Percentiles rank a stretch among this genome's conserved stretches.
Evolutionary conservation across 805 yeast species (phyloP).

Genomic region (Blastobotrys chiropterorum): DNA sequence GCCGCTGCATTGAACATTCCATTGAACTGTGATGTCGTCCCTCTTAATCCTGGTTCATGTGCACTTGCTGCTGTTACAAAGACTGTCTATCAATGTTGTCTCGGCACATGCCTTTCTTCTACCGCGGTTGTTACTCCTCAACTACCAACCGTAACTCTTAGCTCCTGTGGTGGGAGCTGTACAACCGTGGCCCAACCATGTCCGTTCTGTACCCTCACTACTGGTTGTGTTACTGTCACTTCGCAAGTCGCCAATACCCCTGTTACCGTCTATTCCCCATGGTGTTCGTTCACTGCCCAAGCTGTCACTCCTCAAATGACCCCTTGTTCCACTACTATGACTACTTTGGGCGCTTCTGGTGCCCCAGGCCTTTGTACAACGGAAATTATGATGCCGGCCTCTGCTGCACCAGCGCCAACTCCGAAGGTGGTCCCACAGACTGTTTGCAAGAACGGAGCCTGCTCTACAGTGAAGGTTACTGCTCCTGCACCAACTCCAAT

Average conservation of each 20-base stretch:
- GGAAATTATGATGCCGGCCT: not conserved
- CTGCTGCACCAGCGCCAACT: not conserved
- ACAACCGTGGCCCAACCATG: not conserved
- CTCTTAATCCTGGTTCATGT: not conserved
- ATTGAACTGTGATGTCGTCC: not conserved
- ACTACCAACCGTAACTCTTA: constrained; percentile 1
- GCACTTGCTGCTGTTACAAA: not conserved
- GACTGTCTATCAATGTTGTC: not conserved
- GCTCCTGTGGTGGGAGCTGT: not conserved
- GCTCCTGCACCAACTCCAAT: not conserved
- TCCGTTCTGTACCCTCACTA: not conserved
- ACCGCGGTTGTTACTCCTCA: not conserved
- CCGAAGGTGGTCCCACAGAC: not conserved
- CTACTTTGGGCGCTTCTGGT: not conserved
- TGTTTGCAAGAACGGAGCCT: not conserved
- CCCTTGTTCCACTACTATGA: not conserved
- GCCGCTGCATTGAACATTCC: not conserved
- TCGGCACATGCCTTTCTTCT: not conserved
- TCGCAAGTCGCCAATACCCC: not conserved
- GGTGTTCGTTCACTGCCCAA: constrained; percentile 1
- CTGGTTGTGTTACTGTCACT: not conserved
- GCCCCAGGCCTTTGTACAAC: not conserved
- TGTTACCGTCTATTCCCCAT: constrained; percentile 2
- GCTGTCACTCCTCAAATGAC: not conserved
- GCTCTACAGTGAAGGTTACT: not conserved